phyloP scores from a whole-genome alignment of 2,329 filamentous ascomycete species.

The Botrytis pseudocinerea region DNA sequence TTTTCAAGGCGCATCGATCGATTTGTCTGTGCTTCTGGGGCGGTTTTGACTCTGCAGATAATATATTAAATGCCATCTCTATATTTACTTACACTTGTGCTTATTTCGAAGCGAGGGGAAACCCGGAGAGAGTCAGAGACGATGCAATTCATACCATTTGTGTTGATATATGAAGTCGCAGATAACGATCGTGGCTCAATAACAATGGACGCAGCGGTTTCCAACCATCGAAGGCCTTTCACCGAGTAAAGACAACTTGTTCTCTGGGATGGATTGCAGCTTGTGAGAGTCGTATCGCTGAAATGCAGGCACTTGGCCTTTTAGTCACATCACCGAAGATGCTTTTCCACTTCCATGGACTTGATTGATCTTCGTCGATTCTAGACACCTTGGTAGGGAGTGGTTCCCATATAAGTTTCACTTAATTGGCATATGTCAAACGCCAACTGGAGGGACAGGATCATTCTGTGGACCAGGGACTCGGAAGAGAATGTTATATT shows the following conservation, averaged over 20 bases:
- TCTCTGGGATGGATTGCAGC: not conserved
- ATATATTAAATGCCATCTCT: not conserved
- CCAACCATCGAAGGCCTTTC: not conserved
- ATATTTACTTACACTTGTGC: not conserved
- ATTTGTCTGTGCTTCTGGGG: constrained; percentile 11
- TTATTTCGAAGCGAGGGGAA: not conserved
- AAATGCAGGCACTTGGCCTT: not conserved
- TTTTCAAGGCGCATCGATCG: constrained; percentile 7
- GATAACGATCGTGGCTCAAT: not conserved
- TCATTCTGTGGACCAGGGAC: not conserved
- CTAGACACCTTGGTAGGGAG: not conserved
- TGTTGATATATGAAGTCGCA: not conserved
- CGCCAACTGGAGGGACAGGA: not conserved
- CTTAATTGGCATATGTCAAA: constrained; percentile 13
- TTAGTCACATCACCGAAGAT: not conserved
- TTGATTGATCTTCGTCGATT: constrained; percentile 6
- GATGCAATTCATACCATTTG: not conserved
- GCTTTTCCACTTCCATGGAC: not conserved
- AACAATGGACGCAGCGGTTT: not conserved
- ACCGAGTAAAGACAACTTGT: not conserved
- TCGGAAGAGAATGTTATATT: not conserved
- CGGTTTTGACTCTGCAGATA: not conserved
- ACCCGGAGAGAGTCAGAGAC: not conserved
- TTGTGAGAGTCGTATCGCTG: not conserved
- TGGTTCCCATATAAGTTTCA: constrained; percentile 19